phyloP scores from a whole-genome alignment of 345 rosid genomes.

The Kandelia obovata region DNA sequence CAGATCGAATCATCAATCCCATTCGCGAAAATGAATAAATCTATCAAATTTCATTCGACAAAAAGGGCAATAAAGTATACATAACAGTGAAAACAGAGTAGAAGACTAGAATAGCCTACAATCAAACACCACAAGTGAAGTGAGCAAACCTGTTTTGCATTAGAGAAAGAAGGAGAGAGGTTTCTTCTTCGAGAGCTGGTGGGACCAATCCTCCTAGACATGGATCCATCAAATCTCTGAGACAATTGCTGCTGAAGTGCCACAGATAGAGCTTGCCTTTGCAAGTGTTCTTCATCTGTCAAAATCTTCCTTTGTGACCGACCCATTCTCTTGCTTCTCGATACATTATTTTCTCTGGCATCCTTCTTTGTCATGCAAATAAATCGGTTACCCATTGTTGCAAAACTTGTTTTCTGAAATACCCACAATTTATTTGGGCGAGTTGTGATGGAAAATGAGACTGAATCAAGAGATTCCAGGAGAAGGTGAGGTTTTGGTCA shows the following conservation, averaged over 20 bases:
- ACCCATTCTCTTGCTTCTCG: conserved; percentile 74
- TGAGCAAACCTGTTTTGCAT: conserved; percentile 60
- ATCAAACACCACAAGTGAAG: neutral
- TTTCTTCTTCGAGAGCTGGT: conserved; percentile 68
- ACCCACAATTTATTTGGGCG: conserved; percentile 2
- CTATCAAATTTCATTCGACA: neutral
- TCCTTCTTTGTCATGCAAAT: conserved; percentile 77
- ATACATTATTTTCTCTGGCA: conserved; percentile 40
- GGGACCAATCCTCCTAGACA: conserved; percentile 84
- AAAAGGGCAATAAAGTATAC: neutral
- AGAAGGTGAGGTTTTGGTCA: neutral
- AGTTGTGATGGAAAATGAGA: neutral
- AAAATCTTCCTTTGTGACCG: conserved; percentile 80
- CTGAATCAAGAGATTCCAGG: neutral
- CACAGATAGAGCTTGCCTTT: conserved; percentile 91
- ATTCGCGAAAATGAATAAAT: neutral
- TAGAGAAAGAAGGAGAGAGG: conserved; percentile 65
- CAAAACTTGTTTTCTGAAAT: conserved; percentile 2
- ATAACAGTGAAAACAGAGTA: neutral
- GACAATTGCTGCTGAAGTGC: conserved; percentile 82
- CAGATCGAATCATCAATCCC: conserved; percentile 29
- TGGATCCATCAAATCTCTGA: conserved; percentile 96
- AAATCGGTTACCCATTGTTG: conserved; percentile 76
- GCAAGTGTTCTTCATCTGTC: conserved; percentile 84
- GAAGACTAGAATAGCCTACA: too few relatives aligned